Percentiles rank a stretch among this genome's conserved stretches.
Conservation (phyloP, 768 basidiomycete genomes). For the Kwoniella sp. region DNA sequence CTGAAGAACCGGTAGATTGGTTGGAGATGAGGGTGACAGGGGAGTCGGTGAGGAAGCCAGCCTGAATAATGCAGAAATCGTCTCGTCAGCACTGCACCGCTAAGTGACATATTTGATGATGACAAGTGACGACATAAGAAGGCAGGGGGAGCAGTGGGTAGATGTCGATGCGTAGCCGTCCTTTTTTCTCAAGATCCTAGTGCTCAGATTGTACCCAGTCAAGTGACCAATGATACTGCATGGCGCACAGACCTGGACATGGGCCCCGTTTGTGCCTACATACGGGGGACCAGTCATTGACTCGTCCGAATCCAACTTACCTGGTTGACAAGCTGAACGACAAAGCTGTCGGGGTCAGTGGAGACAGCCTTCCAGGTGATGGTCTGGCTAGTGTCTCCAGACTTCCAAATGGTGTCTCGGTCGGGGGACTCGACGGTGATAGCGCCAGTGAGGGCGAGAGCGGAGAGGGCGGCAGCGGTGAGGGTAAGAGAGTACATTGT, state of each 20-base stretch:
- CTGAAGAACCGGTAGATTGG: constrained; percentile 62
- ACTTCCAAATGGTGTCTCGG: constrained; percentile 62
- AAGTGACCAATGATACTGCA: too few species aligned
- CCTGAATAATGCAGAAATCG: constrained; percentile 12
- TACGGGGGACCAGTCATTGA: too few species aligned
- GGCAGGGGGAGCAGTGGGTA: too few species aligned
- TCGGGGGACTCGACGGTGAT: constrained; percentile 65
- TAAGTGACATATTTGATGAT: too few species aligned
- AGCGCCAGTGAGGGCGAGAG: constrained; percentile 65
- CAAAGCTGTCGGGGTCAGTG: constrained; percentile 71
- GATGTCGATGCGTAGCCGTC: too few species aligned
- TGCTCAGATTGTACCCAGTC: too few species aligned
- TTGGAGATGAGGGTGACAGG: constrained; percentile 40
- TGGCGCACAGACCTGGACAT: too few species aligned
- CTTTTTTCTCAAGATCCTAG: too few species aligned
- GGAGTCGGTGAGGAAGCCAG: constrained; percentile 38
- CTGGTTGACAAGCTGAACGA: constrained; percentile 67
- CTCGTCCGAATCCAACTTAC: too few species aligned
- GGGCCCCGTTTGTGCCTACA: too few species aligned
- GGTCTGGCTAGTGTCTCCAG: constrained; percentile 60
- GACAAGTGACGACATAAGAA: too few species aligned
- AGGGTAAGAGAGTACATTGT: constrained; percentile 25
- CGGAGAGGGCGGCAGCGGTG: constrained; percentile 55
- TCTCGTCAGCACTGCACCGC: neutral
- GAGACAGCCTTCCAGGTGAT: constrained; percentile 67